Base-by-base conservation (phyloP, 805 yeast genomes). In the Ogataea corticis region DNA sequence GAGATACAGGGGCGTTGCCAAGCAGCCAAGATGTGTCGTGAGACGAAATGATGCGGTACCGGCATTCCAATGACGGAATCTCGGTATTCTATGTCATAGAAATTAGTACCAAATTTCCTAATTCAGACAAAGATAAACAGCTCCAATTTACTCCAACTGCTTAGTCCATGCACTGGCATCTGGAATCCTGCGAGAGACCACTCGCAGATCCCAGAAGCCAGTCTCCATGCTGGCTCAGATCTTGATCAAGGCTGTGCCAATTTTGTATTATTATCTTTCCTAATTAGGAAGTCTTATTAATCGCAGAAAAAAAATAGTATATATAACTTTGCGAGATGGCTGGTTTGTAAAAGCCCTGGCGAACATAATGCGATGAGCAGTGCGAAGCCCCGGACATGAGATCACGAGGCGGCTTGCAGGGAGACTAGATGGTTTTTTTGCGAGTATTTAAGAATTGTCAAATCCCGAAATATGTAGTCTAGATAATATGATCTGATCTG, bases 231-330 rank as follows among this genome's bases (percentile, higher is more conserved):
- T n/a, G 9, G 9, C 13, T 23, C 14, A 28, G 33, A 27, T 4
- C 6, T 21, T 14, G 16, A 18, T 32, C 37, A 29, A 31, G 33
- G 37, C 35, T 27, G 45, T 25, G 33, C 37, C 6, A 7, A 7
- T 4, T 19, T 33, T 15, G 14, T 52, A 27, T 54, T 50, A 41
- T 39, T 35, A 18, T 30, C 9, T 37, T 55, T 17, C 61, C 58
- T 16, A 33, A 45, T 31, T 15, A 33, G 50, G 58, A 40, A 38
- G 32, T 5, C 12, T 46, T 46, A 55, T 51, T 41, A 42, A 25
- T 14, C 37, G 32, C 54, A 46, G 42, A 18, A 29, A 3, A 16
- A 10, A 5, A n/a, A 21, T 15, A 19, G 16, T 27, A 2, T 16
- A 17, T 27, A 27, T 27, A 37, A 27, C 25, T 25, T 37, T 30